Percentiles rank a stretch among this genome's conserved stretches.
These are phyloP conservation scores for Yarrowia sp. DNA, from an alignment of 805 yeast species.

Conservation along the genomic window DNA sequence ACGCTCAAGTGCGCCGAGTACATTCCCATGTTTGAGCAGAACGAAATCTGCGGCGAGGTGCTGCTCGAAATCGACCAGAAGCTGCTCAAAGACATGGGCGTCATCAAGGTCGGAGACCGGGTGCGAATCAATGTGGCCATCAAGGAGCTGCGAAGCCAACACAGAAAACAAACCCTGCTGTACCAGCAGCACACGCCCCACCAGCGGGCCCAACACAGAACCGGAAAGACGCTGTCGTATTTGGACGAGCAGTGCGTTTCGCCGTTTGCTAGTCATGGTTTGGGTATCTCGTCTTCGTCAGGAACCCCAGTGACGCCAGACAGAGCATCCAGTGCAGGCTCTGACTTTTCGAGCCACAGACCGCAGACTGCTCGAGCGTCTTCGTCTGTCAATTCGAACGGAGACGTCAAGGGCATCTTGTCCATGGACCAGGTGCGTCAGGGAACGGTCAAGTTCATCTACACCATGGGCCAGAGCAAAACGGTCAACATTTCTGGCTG, in stretches of 20 bases:
- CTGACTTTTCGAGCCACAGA: background rate
- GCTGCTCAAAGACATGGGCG: constrained; percentile 68
- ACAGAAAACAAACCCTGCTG: constrained; percentile 25
- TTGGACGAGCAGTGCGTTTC: constrained; percentile 31
- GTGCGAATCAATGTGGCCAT: constrained; percentile 62
- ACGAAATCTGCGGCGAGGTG: constrained; percentile 56
- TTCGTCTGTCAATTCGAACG: background rate
- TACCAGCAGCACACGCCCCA: background rate
- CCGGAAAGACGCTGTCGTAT: constrained; percentile 26
- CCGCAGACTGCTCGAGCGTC: background rate
- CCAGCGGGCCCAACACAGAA: background rate
- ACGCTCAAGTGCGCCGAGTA: constrained; percentile 3
- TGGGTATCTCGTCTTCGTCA: constrained; percentile 18
- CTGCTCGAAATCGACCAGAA: constrained; percentile 58
- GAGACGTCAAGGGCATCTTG: constrained; percentile 35
- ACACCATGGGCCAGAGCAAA: constrained; percentile 69
- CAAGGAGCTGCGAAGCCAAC: constrained; percentile 41
- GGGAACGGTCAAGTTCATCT: constrained; percentile 58
- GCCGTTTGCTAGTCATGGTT: constrained; percentile 27
- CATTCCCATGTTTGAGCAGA: constrained; percentile 36
- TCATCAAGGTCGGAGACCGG: constrained; percentile 79
- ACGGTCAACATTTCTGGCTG: constrained; percentile 72
- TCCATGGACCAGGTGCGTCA: constrained; percentile 40
- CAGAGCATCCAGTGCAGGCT: background rate
- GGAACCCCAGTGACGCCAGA: background rate